These are phyloP conservation scores for Mariannaea elegans DNA, from an alignment of 2,329 filamentous ascomycete genomes.

Conservation along the genomic window DNA sequence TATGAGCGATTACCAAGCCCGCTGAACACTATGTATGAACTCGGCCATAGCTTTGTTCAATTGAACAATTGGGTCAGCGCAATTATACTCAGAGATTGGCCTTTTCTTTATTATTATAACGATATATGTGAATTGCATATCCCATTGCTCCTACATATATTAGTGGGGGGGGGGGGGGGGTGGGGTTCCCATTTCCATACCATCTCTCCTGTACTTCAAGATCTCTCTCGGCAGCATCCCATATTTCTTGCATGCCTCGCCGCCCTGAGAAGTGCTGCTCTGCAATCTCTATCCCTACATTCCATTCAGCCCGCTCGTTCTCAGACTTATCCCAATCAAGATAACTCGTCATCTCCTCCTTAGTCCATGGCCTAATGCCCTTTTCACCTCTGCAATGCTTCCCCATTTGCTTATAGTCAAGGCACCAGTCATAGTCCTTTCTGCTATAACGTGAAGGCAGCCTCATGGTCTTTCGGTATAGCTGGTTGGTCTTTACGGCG, in stretches of 20 bases:
- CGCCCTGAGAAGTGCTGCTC: background rate
- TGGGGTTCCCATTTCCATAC: too few relatives aligned
- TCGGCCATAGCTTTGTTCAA: too few relatives aligned
- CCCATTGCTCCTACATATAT: too few relatives aligned
- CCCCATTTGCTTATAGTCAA: constrained; percentile 14
- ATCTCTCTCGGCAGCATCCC: too few relatives aligned
- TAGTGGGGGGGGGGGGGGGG: too few relatives aligned
- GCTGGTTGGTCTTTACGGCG: constrained; percentile 2
- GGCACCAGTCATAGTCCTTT: constrained; percentile 1
- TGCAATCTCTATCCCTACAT: background rate
- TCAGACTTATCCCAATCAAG: constrained; percentile 1
- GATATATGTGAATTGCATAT: too few relatives aligned
- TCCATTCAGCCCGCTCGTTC: background rate
- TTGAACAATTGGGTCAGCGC: too few relatives aligned
- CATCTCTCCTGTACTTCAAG: too few relatives aligned
- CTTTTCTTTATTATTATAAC: too few relatives aligned
- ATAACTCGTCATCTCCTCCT: background rate
- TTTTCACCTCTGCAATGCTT: background rate
- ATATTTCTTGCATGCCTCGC: background rate
- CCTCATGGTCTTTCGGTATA: background rate
- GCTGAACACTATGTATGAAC: too few relatives aligned
- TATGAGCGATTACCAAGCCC: too few relatives aligned
- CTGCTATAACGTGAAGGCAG: constrained; percentile 5
- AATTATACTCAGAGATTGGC: too few relatives aligned
- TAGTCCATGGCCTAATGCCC: background rate